Evolutionary conservation across 805 yeast species (phyloP), one percentile per base, ranked within the genome.

Genomic region (Pichia ethanolica): DNA sequence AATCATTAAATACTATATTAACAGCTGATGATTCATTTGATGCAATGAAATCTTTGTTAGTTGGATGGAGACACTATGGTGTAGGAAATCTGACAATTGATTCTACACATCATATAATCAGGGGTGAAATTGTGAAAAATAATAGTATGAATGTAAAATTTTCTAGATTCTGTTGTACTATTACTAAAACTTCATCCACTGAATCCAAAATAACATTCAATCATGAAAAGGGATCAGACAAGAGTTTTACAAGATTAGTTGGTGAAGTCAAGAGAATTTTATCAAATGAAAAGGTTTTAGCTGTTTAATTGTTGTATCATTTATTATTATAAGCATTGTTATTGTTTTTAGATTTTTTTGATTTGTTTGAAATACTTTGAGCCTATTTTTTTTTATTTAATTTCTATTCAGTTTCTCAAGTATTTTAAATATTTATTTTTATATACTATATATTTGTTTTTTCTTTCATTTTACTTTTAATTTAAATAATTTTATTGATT

Each of bases 51-150:
- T 78, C 85, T 41, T 72, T 85, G 48, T 68, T 85, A 55, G 70
- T 65, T 42, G 79, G 83, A 14, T 85, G 93, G 93, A 74, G 79
- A 12, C 79, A 76, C 52, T 83, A 83, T 58, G 91, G 93, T 8
- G 66, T 85, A 57, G 78, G 75, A 55, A 74, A 79, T 52, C 71
- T 85, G 51, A 68, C 65, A 37, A 65, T 76, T 42, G 74, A 74
- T 55, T 68, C 71, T 25, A 64, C 68, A 5, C 63, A 68, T 7
- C 63, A 69, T 57, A 71, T 70, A 34, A 71, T 85, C 33, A 75
- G 74, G n/a, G 90, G 89, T 47, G 72, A 78, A 20, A 75, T 85
- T 35, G 71, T 87, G 1, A 79, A 77, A 55, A 71, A 73, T 50
- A 84, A 85, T 63, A 71, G 82, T 2, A 67, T 84, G 57, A 77